These are phyloP conservation scores for Xerocomellus dryophilus DNA, from an alignment of 768 basidiomycete species.

Conservation along the genomic window DNA sequence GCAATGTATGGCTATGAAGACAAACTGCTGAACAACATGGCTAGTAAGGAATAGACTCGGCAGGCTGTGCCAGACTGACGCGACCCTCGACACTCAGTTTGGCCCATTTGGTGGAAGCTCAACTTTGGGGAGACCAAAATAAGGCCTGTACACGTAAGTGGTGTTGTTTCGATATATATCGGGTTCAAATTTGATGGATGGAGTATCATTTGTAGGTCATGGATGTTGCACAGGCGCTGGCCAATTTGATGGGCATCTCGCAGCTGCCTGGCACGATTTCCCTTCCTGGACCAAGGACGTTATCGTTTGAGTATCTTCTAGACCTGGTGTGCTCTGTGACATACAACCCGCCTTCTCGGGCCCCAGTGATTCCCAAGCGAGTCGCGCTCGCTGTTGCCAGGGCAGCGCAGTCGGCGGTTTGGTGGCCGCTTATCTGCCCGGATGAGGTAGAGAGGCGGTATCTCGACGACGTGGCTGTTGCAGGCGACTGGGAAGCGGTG, in stretches of 20 bases:
- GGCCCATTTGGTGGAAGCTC: constrained; percentile 92
- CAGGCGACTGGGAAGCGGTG: constrained; percentile 80
- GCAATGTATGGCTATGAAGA: constrained; percentile 94
- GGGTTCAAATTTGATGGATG: constrained; percentile 14
- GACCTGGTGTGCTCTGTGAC: constrained; percentile 79
- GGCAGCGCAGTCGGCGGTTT: constrained; percentile 55
- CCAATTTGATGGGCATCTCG: constrained; percentile 66
- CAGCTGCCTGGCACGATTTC: constrained; percentile 65
- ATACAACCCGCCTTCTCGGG: constrained; percentile 67
- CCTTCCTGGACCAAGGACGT: constrained; percentile 85
- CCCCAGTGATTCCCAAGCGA: constrained; percentile 72
- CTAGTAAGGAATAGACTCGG: constrained; percentile 50
- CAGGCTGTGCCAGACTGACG: constrained; percentile 11
- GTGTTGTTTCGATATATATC: constrained; percentile 15
- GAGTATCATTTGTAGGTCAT: constrained; percentile 55
- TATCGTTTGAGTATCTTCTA: constrained; percentile 78
- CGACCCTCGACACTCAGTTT: constrained; percentile 41
- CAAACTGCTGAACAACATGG: constrained; percentile 88
- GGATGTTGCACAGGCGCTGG: constrained; percentile 90
- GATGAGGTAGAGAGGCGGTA: constrained; percentile 89
- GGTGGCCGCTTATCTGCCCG: constrained; percentile 91
- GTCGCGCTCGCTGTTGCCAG: constrained; percentile 64
- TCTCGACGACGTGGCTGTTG: constrained; percentile 72
- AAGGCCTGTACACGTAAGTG: constrained; percentile 86
- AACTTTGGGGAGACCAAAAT: constrained; percentile 85